phyloP scores from a whole-genome alignment of 345 rosid species.

The Trapa incisa region DNA sequence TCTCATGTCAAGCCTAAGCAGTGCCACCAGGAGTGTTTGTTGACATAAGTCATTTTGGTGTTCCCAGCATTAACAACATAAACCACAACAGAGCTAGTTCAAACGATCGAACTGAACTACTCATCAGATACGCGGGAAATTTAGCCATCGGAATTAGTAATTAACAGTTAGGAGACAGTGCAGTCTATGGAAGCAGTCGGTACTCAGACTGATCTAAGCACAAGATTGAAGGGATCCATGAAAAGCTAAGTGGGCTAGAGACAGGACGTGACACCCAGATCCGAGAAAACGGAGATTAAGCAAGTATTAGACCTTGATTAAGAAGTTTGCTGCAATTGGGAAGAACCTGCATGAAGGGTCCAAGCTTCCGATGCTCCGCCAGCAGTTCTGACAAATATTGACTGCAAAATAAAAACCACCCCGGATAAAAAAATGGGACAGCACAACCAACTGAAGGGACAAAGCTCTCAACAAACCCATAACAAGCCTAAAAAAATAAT shows the following conservation, averaged over 20 bases:
- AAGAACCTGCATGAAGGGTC: slow-evolving; percentile 90
- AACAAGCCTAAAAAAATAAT: neutral
- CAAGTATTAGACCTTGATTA: slow-evolving; percentile 60
- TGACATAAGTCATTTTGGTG: neutral
- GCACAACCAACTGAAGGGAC: slow-evolving; percentile 6
- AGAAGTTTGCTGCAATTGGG: slow-evolving; percentile 86
- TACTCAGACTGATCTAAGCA: neutral
- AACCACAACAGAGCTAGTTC: neutral
- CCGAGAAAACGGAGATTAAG: slow-evolving; percentile 17
- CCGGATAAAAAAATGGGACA: slow-evolving; percentile 22
- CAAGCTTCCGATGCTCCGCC: slow-evolving; percentile 94
- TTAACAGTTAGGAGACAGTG: neutral
- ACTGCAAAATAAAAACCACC: slow-evolving; percentile 23
- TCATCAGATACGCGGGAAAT: neutral
- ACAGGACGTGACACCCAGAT: slow-evolving; percentile 30
- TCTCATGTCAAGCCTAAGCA: neutral
- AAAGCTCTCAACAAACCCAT: neutral
- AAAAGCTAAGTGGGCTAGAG: neutral
- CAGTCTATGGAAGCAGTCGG: neutral
- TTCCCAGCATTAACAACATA: neutral
- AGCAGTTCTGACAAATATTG: slow-evolving; percentile 81
- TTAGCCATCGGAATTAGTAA: neutral
- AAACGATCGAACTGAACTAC: neutral
- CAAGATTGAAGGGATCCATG: neutral
- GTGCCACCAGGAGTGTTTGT: neutral